Percentiles rank a stretch among this genome's conserved stretches.
These are phyloP conservation scores for Firmiana major DNA, from an alignment of 345 rosid genomes.

Conservation along the genomic window DNA sequence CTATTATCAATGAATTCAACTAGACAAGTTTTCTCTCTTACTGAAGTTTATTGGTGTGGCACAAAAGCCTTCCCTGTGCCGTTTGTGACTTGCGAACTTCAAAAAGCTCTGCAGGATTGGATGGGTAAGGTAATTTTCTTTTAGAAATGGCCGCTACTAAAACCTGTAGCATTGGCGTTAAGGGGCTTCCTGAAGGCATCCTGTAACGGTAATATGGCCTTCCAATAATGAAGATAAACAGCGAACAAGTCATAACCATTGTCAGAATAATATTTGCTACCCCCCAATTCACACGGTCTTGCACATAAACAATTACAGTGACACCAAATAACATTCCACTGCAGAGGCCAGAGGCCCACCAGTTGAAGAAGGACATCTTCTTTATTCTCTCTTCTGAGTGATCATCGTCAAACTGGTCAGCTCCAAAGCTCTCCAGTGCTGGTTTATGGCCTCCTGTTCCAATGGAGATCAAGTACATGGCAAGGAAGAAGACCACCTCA, in stretches of 20 bases:
- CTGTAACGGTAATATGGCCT: slow-evolving; percentile 68
- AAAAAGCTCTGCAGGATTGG: slow-evolving; percentile 44
- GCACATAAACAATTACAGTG: slow-evolving; percentile 61
- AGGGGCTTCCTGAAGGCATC: slow-evolving; percentile 65
- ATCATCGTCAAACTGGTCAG: slow-evolving; percentile 87
- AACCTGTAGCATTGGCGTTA: slow-evolving; percentile 77
- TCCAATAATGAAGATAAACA: slow-evolving; percentile 57
- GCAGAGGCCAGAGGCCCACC: slow-evolving; percentile 87
- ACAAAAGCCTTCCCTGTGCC: slow-evolving; percentile 50
- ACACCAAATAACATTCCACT: slow-evolving; percentile 74
- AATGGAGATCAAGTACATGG: slow-evolving; percentile 77
- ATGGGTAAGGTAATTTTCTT: slow-evolving; percentile 57
- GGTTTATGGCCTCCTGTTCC: slow-evolving; percentile 99
- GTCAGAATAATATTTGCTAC: slow-evolving; percentile 59
- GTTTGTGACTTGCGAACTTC: slow-evolving; percentile 40
- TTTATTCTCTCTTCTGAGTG: slow-evolving; percentile 60
- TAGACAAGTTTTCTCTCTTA: slow-evolving; percentile 25
- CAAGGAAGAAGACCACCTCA: slow-evolving; percentile 60
- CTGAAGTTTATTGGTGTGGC: slow-evolving; percentile 63
- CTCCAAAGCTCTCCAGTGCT: slow-evolving; percentile 90
- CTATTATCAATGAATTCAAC: background rate
- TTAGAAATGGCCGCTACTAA: slow-evolving; percentile 68
- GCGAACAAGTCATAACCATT: slow-evolving; percentile 53
- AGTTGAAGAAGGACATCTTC: slow-evolving; percentile 88
- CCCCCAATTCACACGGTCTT: slow-evolving; percentile 83